These are phyloP conservation scores for Monilinia polystroma DNA, from an alignment of 2,329 filamentous ascomycete genomes.

Conservation along the genomic window DNA sequence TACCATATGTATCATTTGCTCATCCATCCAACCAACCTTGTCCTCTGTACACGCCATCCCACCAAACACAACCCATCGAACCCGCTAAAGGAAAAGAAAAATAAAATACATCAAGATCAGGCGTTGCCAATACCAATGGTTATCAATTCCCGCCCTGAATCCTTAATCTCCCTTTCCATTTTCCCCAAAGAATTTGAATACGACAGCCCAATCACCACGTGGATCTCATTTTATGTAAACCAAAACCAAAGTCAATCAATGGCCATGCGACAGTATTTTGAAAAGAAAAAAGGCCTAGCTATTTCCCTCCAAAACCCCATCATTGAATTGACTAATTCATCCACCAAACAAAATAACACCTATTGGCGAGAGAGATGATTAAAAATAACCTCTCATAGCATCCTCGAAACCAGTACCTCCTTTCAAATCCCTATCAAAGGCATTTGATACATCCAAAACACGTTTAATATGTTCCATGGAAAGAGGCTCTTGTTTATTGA, in stretches of 20 bases:
- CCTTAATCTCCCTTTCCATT: not conserved
- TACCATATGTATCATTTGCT: no score
- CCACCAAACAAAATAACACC: not conserved
- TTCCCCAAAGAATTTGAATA: not conserved
- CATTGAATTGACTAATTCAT: not conserved
- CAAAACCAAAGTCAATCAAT: not conserved
- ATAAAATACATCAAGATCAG: not conserved
- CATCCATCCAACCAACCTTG: not conserved
- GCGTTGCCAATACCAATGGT: not conserved
- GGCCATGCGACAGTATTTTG: no score
- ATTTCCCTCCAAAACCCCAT: not conserved
- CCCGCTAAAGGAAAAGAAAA: not conserved
- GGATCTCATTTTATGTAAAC: constrained; percentile 4
- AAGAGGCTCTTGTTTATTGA: constrained; percentile 69
- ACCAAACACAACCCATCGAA: not conserved
- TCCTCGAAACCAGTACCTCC: constrained; percentile 78
- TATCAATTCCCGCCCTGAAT: not conserved
- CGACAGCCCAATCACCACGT: not conserved
- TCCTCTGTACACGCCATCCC: not conserved
- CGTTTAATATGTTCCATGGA: constrained; percentile 77
- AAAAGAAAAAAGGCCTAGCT: not conserved
- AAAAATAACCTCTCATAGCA: constrained; percentile 76
- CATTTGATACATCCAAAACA: constrained; percentile 80
- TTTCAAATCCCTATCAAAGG: constrained; percentile 79
- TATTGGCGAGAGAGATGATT: constrained; percentile 6